phyloP scores from a whole-genome alignment of 371 early-diverging fungal genomes.

The Lichtheimia hyalospora region DNA sequence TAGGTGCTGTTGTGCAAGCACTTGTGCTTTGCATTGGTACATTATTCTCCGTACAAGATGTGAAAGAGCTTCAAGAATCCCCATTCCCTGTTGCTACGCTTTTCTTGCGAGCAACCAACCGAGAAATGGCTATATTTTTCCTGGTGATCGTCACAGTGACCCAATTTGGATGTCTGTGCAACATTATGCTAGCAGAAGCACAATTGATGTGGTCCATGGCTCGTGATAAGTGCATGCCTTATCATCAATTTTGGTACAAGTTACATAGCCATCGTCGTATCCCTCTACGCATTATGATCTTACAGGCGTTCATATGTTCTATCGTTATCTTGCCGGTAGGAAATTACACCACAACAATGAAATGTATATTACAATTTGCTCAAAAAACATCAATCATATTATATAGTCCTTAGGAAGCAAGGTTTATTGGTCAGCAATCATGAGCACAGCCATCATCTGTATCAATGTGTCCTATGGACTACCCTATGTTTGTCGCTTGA shows the following conservation, averaged over 20 bases:
- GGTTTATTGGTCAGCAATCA: slow-evolving; percentile 25
- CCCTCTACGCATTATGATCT: slow-evolving; percentile 15
- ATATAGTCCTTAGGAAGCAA: slow-evolving; percentile 20
- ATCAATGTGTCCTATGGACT: slow-evolving; percentile 23
- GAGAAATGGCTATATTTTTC: slow-evolving; percentile 14
- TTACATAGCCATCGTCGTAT: slow-evolving; percentile 10
- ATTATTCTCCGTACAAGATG: slow-evolving; percentile 38
- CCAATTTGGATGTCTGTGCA: slow-evolving; percentile 26
- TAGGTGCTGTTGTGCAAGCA: slow-evolving; percentile 31
- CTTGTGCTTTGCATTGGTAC: slow-evolving; percentile 30
- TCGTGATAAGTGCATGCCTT: slow-evolving; percentile 22
- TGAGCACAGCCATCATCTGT: slow-evolving; percentile 18
- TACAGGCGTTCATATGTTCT: slow-evolving; percentile 14
- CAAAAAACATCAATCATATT: not conserved
- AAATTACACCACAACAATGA: not conserved
- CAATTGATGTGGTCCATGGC: slow-evolving; percentile 22
- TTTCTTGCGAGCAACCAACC: slow-evolving; percentile 14
- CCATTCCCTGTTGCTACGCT: slow-evolving; percentile 18
- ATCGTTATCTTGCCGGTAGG: slow-evolving; percentile 24
- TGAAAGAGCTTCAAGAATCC: slow-evolving; percentile 20
- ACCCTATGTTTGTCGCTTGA: slow-evolving; percentile 23
- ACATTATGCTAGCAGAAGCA: slow-evolving; percentile 13
- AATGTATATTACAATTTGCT: not conserved
- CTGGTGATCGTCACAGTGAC: slow-evolving; percentile 18
- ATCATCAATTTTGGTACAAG: slow-evolving; percentile 19